A percentile compares a stretch with the other conserved stretches of the same genome.
Conservation (phyloP, 75 land plant species). For the Picea sitchensis region DNA sequence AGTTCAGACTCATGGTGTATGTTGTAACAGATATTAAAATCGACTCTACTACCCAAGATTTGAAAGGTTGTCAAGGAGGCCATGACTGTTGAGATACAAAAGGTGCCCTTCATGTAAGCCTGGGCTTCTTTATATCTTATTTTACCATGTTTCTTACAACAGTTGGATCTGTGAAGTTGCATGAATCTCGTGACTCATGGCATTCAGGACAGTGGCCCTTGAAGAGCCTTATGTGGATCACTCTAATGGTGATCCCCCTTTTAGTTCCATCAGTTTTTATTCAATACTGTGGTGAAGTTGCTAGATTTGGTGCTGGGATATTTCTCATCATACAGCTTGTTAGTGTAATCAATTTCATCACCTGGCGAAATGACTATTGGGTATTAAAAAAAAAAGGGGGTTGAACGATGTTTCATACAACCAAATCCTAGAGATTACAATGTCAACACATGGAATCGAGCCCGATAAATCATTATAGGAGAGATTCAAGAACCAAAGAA, state of each 20-base stretch:
- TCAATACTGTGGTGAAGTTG: slow-evolving; percentile 80
- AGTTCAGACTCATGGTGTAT: no score
- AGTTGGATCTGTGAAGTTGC: slow-evolving; percentile 36
- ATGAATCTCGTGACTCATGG: no score
- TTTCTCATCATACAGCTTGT: slow-evolving; percentile 34
- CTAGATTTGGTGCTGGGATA: slow-evolving; percentile 89
- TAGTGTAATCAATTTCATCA: slow-evolving; percentile 28
- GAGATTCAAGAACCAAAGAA: no score
- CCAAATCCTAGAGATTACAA: no score
- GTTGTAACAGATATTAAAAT: no score
- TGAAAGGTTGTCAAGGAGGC: slow-evolving; percentile 16
- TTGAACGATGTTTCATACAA: slow-evolving; percentile 1
- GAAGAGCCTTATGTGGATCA: slow-evolving; percentile 56
- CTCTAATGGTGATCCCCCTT: slow-evolving; percentile 11
- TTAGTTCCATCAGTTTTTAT: slow-evolving; percentile 62
- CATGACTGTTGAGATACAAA: slow-evolving; percentile 62
- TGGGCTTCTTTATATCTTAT: slow-evolving; percentile 73
- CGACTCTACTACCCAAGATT: no score
- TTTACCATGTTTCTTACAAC: slow-evolving; percentile 36
- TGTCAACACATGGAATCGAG: no score
- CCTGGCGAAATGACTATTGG: slow-evolving; percentile 44
- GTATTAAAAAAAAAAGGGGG: slow-evolving; percentile 12
- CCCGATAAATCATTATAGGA: no score
- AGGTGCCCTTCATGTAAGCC: slow-evolving; percentile 87
- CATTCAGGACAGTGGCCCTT: slow-evolving; percentile 33